phyloP scores from a whole-genome alignment of 768 basidiomycete species.

The Amanita subjunquillea region DNA sequence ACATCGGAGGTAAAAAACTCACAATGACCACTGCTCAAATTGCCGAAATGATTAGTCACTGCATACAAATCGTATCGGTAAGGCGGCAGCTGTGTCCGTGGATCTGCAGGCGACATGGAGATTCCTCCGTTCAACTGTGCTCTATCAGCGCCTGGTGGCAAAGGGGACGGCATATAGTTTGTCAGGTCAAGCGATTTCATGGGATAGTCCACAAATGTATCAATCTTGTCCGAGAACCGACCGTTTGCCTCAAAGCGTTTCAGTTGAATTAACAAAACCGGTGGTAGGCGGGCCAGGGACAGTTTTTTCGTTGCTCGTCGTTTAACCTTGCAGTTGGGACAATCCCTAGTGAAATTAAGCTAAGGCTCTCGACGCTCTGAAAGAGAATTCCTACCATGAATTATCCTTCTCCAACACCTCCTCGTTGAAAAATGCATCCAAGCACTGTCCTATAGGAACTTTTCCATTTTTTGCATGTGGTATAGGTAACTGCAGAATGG shows the following conservation, averaged over 20 bases:
- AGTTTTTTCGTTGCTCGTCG: conserved; percentile 81
- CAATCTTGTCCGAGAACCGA: conserved; percentile 91
- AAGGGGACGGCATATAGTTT: conserved; percentile 77
- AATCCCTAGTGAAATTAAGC: conserved; percentile 54
- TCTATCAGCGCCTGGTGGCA: conserved; percentile 54
- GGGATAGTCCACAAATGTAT: conserved; percentile 91
- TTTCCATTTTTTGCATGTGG: conserved; percentile 53
- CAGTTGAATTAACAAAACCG: conserved; percentile 84
- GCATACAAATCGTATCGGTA: conserved; percentile 92
- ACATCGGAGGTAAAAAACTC: conserved; percentile 20
- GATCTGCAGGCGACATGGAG: conserved; percentile 49
- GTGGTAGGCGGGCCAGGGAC: conserved; percentile 86
- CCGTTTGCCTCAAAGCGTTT: conserved; percentile 91
- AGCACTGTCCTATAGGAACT: conserved; percentile 67
- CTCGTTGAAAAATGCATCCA: conserved; percentile 83
- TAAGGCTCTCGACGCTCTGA: neutral
- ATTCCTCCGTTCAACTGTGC: conserved; percentile 33
- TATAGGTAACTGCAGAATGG: conserved; percentile 87
- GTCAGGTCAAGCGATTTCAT: conserved; percentile 49
- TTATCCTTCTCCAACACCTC: conserved; percentile 90
- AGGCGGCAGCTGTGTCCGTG: conserved; percentile 74
- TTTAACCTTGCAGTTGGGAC: conserved; percentile 85
- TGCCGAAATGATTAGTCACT: conserved; percentile 95
- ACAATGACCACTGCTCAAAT: conserved; percentile 94
- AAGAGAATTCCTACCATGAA: conserved; percentile 59